Percentiles rank a stretch among this genome's conserved stretches.
These are phyloP conservation scores for Volvox reticuliferus DNA, from an alignment of 139 green algal genomes.

Conservation along the genomic window DNA sequence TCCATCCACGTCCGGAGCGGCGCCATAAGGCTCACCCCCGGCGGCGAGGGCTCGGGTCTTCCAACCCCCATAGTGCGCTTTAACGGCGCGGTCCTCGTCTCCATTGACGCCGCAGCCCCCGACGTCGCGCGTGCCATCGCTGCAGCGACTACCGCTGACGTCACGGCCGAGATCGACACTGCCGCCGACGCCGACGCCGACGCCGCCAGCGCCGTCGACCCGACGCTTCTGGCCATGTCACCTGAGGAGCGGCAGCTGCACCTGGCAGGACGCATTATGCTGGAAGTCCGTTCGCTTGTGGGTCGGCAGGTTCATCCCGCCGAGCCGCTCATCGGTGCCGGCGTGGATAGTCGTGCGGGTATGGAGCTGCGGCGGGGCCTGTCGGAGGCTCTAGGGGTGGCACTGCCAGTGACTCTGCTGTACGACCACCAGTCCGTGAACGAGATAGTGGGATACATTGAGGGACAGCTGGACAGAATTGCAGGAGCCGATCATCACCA, in stretches of 20 bases:
- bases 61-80: conserved; percentile 14
- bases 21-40: neutral
- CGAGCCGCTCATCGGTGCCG: conserved; percentile 71
- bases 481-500: neutral
- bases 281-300: conserved; percentile 76
- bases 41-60: neutral
- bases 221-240: conserved; percentile 71
- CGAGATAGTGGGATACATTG: conserved; percentile 66
- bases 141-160: conserved; percentile 15
- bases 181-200: neutral
- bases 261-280: conserved; percentile 76
- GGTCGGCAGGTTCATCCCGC: conserved; percentile 75
- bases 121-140: conserved; percentile 11
- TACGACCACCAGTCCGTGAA: conserved; percentile 86
- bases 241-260: conserved; percentile 74
- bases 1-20: conserved; percentile 19
- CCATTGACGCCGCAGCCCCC: conserved; percentile 26
- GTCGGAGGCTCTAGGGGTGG: conserved; percentile 53
- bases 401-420: conserved; percentile 86
- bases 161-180: neutral
- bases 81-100: conserved; percentile 51
- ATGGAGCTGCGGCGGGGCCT: conserved; percentile 75
- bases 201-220: neutral
- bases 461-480: conserved; percentile 12
- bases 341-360: conserved; percentile 68